A percentile compares a stretch with the other conserved stretches of the same genome.
These are phyloP conservation scores for Sonneratia alba DNA, from an alignment of 345 rosid genomes.

Conservation along the genomic window DNA sequence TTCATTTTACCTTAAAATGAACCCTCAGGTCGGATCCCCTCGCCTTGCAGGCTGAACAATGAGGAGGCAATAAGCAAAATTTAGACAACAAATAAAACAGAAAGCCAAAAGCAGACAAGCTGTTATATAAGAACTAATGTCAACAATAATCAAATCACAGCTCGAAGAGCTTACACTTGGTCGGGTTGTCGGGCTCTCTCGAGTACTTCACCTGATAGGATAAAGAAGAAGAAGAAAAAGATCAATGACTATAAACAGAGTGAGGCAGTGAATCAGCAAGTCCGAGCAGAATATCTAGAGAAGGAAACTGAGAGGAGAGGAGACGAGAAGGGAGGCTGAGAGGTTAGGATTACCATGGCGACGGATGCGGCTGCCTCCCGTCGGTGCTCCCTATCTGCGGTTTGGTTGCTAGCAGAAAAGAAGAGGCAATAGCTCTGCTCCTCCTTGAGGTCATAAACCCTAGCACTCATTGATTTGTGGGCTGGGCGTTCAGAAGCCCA, in stretches of 20 bases:
- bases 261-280: background rate
- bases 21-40: slow-evolving; percentile 70
- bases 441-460: background rate
- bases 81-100: background rate
- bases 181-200: slow-evolving; percentile 58
- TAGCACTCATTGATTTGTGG: background rate
- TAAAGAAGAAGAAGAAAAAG: background rate
- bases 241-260: slow-evolving; percentile 5
- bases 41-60: slow-evolving; percentile 62
- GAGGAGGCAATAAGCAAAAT: background rate
- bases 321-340: background rate
- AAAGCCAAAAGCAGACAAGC: background rate
- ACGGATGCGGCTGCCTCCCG: slow-evolving; percentile 5
- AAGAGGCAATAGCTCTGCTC: no score
- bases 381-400: slow-evolving; percentile 10
- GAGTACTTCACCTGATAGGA: slow-evolving; percentile 57
- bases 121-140: background rate
- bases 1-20: slow-evolving; percentile 57
- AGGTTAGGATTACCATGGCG: slow-evolving; percentile 6
- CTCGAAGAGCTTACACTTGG: slow-evolving; percentile 43
- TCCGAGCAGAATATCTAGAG: background rate
- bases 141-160: background rate
- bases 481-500: no score
- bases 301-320: background rate
- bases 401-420: background rate